Evolutionary conservation across 768 basidiomycete species (phyloP).

Genomic region (Leccinellum rugosiceps): DNA sequence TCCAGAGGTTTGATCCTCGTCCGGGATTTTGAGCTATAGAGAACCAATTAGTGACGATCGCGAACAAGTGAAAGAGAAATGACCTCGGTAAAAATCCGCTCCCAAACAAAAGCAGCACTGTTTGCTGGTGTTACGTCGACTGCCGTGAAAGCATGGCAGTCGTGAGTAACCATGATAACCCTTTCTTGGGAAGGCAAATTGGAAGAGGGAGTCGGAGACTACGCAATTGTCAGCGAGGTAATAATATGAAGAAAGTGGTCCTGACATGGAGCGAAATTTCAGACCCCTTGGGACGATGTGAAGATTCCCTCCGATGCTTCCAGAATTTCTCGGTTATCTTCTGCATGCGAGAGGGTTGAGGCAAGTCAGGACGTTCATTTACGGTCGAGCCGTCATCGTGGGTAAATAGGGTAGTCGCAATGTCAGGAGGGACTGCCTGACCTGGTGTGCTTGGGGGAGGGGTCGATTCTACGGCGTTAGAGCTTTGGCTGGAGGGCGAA

Average conservation of each 20-base stretch:
- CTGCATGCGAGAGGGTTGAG: constrained; percentile 28
- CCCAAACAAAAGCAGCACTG: constrained; percentile 67
- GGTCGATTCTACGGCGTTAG: constrained; percentile 60
- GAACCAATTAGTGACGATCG: constrained; percentile 1
- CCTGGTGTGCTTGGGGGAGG: constrained; percentile 69
- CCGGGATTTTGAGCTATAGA: constrained; percentile 68
- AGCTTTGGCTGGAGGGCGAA: constrained; percentile 68
- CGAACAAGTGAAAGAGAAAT: constrained; percentile 15
- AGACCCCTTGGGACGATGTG: constrained; percentile 26
- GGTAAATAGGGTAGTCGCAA: constrained; percentile 38
- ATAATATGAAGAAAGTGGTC: constrained; percentile 3
- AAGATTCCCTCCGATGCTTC: constrained; percentile 29
- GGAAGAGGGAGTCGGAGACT: constrained; percentile 31
- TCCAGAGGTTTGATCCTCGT: constrained; percentile 70
- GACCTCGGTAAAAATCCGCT: constrained; percentile 80
- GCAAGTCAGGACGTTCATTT: constrained; percentile 29
- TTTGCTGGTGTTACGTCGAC: constrained; percentile 70
- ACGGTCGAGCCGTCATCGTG: constrained; percentile 35
- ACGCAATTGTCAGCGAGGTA: constrained; percentile 12
- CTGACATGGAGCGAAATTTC: constrained; percentile 27
- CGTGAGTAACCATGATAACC: constrained; percentile 66
- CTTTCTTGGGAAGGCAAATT: constrained; percentile 30
- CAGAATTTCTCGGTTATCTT: constrained; percentile 32
- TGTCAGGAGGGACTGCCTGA: constrained; percentile 41
- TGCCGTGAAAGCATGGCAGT: constrained; percentile 70